Evolutionary conservation across 1,139 yeast genomes (phyloP).

Genomic region (Nakaseomyces delphensis): DNA sequence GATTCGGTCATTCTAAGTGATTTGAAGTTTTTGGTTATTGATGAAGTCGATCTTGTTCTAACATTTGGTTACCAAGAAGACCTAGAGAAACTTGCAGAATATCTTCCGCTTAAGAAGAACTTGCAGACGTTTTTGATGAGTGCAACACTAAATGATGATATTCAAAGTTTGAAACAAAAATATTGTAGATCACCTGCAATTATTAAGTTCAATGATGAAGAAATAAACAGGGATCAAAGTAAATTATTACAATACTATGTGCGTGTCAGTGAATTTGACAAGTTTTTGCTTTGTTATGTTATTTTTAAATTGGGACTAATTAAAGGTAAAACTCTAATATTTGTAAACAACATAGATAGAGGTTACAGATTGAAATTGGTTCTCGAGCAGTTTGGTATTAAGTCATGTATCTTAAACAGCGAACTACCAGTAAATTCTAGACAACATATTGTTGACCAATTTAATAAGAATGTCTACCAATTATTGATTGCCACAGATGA

Average conservation of each 20-base stretch:
- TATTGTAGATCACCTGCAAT: conserved; percentile 86
- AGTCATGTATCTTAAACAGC: conserved; percentile 79
- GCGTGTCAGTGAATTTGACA: conserved; percentile 81
- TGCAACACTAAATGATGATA: conserved; percentile 87
- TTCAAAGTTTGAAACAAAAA: conserved; percentile 60
- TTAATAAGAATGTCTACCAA: conserved; percentile 80
- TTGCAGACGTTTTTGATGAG: conserved; percentile 92
- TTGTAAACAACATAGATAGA: conserved; percentile 91
- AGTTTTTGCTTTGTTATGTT: conserved; percentile 81
- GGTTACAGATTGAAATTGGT: conserved; percentile 88
- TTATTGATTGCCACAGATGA: conserved; percentile 94
- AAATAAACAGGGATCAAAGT: conserved; percentile 42
- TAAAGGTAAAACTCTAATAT: conserved; percentile 83
- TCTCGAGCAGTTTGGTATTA: conserved; percentile 89
- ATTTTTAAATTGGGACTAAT: conserved; percentile 81
- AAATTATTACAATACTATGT: conserved; percentile 80
- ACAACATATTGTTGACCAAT: conserved; percentile 89
- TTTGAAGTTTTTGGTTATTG: conserved; percentile 71
- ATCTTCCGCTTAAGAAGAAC: conserved; percentile 61
- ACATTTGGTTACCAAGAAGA: conserved; percentile 91
- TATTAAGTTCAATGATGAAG: conserved; percentile 65
- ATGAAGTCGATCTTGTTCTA: conserved; percentile 87
- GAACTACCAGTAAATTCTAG: conserved; percentile 92
- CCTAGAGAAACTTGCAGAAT: conserved; percentile 52
- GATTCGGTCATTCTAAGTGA: conserved; percentile 41